Evolutionary conservation across 2,329 filamentous ascomycete species (phyloP).

Genomic region (Aulographum hederae): DNA sequence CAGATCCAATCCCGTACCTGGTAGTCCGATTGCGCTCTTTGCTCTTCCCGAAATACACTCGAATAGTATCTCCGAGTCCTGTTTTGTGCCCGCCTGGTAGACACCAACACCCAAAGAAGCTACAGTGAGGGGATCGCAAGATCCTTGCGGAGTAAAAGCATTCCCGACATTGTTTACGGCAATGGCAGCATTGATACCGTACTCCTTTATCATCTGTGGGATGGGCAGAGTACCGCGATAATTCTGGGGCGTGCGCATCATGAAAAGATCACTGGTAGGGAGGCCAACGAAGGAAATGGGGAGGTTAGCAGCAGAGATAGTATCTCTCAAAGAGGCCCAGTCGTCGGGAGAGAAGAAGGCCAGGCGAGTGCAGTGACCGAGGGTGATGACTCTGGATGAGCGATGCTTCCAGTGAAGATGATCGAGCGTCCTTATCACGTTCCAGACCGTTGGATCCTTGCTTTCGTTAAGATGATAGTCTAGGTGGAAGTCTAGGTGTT

Average conservation of each 20-base stretch:
- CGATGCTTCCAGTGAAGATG: constrained; percentile 28
- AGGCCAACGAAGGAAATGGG: constrained; percentile 50
- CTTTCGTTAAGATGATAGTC: constrained; percentile 45
- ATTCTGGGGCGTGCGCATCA: constrained; percentile 37
- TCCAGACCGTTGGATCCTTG: constrained; percentile 33
- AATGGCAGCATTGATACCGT: constrained; percentile 40
- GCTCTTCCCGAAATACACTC: constrained; percentile 31
- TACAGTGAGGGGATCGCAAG: constrained; percentile 44
- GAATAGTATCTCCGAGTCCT: constrained; percentile 40
- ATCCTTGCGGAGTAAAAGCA: constrained; percentile 54
- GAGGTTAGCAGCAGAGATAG: constrained; percentile 28
- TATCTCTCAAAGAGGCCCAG: constrained; percentile 29
- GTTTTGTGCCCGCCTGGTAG: constrained; percentile 46
- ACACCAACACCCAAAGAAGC: constrained; percentile 45
- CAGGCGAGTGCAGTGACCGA: constrained; percentile 53
- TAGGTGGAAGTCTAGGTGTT: constrained; percentile 53
- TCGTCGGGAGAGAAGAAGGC: constrained; percentile 30
- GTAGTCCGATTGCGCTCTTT: constrained; percentile 21
- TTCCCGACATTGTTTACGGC: constrained; percentile 59
- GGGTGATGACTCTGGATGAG: constrained; percentile 16
- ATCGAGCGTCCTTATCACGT: constrained; percentile 33
- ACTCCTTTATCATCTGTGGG: constrained; percentile 38
- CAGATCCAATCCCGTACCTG: constrained; percentile 13
- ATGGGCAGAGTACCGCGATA: constrained; percentile 44
- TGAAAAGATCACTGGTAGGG: constrained; percentile 53